Evolutionary conservation across 2,329 filamentous ascomycete species (phyloP).

Genomic region (Aureobasidium zeae): DNA sequence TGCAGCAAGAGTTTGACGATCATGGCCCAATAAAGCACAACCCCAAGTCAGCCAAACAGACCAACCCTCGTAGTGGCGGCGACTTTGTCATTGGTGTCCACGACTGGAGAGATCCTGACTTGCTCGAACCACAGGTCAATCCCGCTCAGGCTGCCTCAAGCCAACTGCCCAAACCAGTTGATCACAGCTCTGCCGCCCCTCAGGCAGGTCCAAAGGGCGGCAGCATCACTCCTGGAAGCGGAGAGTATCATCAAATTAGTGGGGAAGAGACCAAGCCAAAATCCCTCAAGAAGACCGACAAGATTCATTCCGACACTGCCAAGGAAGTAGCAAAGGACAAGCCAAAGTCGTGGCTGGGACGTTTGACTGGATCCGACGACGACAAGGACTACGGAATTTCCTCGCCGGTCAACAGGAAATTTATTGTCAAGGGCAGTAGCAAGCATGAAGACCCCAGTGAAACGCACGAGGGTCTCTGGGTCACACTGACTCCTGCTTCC

Average conservation of each 20-base stretch:
- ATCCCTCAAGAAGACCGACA: constrained; percentile 18
- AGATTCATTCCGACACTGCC: constrained; percentile 9
- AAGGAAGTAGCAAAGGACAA: constrained; percentile 1
- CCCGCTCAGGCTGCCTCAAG: constrained; percentile 23
- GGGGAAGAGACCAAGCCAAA: constrained; percentile 8
- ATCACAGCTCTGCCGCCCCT: constrained; percentile 25
- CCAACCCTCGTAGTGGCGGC: constrained; percentile 37
- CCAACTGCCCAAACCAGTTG: constrained; percentile 24
- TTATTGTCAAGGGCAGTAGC: neutral
- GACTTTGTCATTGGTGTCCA: constrained; percentile 75
- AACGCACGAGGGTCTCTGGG: constrained; percentile 72
- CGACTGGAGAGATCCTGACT: constrained; percentile 74
- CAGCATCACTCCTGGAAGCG: constrained; percentile 62
- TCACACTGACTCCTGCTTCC: constrained; percentile 87
- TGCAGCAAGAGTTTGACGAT: constrained; percentile 56
- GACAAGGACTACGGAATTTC: neutral
- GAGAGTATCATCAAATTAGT: constrained; percentile 48
- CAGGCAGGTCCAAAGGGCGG: constrained; percentile 47
- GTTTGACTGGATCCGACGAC: neutral
- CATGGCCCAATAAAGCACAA: constrained; percentile 24
- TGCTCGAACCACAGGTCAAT: constrained; percentile 36
- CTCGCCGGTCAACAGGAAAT: constrained; percentile 7
- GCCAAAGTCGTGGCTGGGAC: constrained; percentile 3
- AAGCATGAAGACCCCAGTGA: constrained; percentile 16
- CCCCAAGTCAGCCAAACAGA: constrained; percentile 19